phyloP scores from a whole-genome alignment of 768 basidiomycete species.

The Trametes meyenii region DNA sequence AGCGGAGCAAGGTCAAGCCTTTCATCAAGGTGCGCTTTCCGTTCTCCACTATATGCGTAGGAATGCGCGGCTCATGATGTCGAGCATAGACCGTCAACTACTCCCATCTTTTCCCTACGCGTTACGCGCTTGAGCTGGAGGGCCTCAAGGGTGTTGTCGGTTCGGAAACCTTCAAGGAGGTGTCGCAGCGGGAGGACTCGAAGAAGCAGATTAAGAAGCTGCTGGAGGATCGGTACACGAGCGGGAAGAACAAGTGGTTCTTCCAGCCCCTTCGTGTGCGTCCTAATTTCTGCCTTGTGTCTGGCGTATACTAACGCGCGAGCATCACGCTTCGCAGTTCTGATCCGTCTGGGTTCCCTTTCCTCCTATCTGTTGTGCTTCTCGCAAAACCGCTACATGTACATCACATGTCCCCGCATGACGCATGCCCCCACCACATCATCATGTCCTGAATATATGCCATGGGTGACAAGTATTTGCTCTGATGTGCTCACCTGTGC shows the following conservation, averaged over 20 bases:
- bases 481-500: background rate
- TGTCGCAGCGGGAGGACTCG: slow-evolving; percentile 89
- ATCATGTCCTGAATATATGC: slow-evolving; percentile 20
- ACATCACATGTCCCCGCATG: slow-evolving; percentile 29
- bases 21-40: slow-evolving; percentile 88
- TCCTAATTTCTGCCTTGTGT: background rate
- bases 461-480: slow-evolving; percentile 16
- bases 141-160: slow-evolving; percentile 85
- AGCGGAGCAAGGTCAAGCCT: slow-evolving; percentile 97
- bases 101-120: slow-evolving; percentile 98
- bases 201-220: slow-evolving; percentile 97
- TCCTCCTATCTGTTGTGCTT: slow-evolving; percentile 13
- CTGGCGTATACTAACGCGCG: background rate
- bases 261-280: slow-evolving; percentile 81
- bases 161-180: slow-evolving; percentile 96
- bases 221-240: slow-evolving; percentile 91
- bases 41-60: background rate
- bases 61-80: background rate
- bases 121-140: slow-evolving; percentile 97
- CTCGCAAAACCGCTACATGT: slow-evolving; percentile 27
- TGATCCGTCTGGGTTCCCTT: slow-evolving; percentile 14
- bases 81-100: slow-evolving; percentile 86
- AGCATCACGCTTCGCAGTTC: background rate
- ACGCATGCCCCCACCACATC: slow-evolving; percentile 28
- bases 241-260: slow-evolving; percentile 99